Conservation (phyloP, 2,329 filamentous ascomycete species). For the Knoxdaviesia capensis region DNA sequence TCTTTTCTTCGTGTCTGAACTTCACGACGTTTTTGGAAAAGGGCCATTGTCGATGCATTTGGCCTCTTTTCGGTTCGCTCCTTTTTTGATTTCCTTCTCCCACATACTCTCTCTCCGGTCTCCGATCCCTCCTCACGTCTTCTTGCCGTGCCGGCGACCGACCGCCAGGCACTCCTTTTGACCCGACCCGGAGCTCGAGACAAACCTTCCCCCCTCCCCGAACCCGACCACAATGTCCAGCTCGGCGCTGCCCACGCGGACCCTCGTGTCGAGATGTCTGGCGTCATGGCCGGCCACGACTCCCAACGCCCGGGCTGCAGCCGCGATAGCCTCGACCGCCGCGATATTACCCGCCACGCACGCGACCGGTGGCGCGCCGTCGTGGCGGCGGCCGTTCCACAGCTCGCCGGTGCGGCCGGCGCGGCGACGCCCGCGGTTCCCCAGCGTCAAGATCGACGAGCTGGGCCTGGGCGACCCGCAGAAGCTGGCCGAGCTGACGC, state of each 20-base stretch:
- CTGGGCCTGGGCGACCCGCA: conserved; percentile 27
- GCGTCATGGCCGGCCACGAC: conserved; percentile 2
- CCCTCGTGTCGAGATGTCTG: neutral
- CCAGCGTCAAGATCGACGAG: conserved; percentile 28
- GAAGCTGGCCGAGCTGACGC: conserved; percentile 17
- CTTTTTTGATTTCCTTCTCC: too few relatives aligned
- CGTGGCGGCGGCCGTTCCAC: conserved; percentile 25
- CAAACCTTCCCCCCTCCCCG: too few relatives aligned
- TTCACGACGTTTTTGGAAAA: too few relatives aligned
- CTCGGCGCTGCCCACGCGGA: neutral
- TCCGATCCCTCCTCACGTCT: too few relatives aligned
- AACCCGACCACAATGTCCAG: neutral
- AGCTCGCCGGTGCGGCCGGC: conserved; percentile 25
- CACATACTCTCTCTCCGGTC: too few relatives aligned
- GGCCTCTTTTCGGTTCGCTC: too few relatives aligned
- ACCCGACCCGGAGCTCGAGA: too few relatives aligned
- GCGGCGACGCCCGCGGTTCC: conserved; percentile 26
- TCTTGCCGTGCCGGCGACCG: too few relatives aligned
- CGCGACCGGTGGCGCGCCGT: conserved; percentile 4
- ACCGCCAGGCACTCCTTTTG: too few relatives aligned
- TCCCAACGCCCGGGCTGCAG: conserved; percentile 1
- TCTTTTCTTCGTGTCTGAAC: too few relatives aligned
- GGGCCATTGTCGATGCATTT: too few relatives aligned
- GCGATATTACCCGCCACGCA: neutral
- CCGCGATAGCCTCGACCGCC: conserved; percentile 5